phyloP scores from a whole-genome alignment of 306 rosid genomes.

The Pyrus betulifolia region DNA sequence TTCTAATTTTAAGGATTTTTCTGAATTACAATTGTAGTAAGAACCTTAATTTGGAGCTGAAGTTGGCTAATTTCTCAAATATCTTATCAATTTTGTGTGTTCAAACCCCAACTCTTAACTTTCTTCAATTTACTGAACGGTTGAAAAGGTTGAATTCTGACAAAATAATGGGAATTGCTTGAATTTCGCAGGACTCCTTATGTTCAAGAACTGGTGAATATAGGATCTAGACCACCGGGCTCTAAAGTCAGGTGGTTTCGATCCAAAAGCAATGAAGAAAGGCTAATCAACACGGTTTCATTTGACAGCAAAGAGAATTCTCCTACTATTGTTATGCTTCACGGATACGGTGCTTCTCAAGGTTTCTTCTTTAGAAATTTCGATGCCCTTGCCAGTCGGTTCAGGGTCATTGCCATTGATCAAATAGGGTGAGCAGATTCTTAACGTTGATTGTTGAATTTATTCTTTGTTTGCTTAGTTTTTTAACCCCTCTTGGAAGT shows the following conservation, averaged over 20 bases:
- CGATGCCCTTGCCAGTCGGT: constrained; percentile 83
- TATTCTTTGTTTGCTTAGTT: not conserved
- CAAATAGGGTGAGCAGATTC: constrained; percentile 74
- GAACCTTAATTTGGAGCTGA: not conserved
- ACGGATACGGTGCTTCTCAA: constrained; percentile 83
- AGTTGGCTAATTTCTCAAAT: not conserved
- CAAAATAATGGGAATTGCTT: constrained; percentile 5
- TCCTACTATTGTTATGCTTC: constrained; percentile 90
- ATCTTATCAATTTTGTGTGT: not conserved
- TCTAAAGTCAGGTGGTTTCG: constrained; percentile 82
- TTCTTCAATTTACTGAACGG: not conserved
- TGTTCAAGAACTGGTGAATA: constrained; percentile 82
- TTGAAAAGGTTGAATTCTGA: not conserved
- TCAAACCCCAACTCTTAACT: not conserved
- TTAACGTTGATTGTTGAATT: constrained; percentile 1
- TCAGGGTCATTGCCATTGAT: constrained; percentile 85
- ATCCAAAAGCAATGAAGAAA: constrained; percentile 65
- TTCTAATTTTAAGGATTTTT: not conserved
- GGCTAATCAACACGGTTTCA: constrained; percentile 80
- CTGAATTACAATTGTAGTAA: not conserved
- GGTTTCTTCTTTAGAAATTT: constrained; percentile 95
- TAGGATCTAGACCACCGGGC: constrained; percentile 90
- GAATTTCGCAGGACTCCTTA: constrained; percentile 60
- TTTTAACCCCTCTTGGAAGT: not conserved
- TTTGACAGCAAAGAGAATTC: constrained; percentile 61